Evolutionary conservation across 2,329 filamentous ascomycete genomes (phyloP).

Genomic region (Cercospora citrullina): DNA sequence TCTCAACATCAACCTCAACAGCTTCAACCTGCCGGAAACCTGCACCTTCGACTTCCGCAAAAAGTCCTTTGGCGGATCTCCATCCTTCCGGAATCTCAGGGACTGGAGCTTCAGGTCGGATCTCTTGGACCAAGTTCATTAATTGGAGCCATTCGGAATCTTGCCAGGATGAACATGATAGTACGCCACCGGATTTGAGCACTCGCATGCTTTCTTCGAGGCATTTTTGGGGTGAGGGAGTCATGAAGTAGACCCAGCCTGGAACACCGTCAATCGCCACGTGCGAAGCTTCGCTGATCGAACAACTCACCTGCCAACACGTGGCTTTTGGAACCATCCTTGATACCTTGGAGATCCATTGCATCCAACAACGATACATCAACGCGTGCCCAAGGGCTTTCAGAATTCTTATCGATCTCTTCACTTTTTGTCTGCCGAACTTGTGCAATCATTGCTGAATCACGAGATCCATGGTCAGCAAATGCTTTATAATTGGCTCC

Average conservation of each 20-base stretch:
- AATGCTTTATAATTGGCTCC: no score
- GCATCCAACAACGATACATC: slow-evolving; percentile 32
- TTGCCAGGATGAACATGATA: slow-evolving; percentile 34
- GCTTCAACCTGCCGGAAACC: slow-evolving; percentile 33
- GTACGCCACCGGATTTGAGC: slow-evolving; percentile 30
- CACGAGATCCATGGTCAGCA: not conserved
- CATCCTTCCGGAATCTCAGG: slow-evolving; percentile 32
- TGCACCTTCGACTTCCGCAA: slow-evolving; percentile 32
- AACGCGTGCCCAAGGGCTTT: slow-evolving; percentile 32
- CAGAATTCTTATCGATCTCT: slow-evolving; percentile 19
- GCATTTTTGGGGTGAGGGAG: slow-evolving; percentile 28
- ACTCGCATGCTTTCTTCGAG: slow-evolving; percentile 32
- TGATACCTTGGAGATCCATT: slow-evolving; percentile 31
- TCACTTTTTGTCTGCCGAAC: slow-evolving; percentile 21
- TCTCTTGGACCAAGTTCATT: slow-evolving; percentile 25
- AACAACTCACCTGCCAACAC: slow-evolving; percentile 33
- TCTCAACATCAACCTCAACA: slow-evolving; percentile 29
- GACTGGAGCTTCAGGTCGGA: slow-evolving; percentile 27
- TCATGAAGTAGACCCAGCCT: slow-evolving; percentile 21
- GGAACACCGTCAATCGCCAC: not conserved
- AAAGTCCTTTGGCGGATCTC: slow-evolving; percentile 24
- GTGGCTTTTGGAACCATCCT: slow-evolving; percentile 31
- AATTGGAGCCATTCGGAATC: slow-evolving; percentile 34
- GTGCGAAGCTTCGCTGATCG: not conserved
- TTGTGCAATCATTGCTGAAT: slow-evolving; percentile 34